Conservation (phyloP, 2,329 filamentous ascomycete species). For the Diaporthe destruens region DNA sequence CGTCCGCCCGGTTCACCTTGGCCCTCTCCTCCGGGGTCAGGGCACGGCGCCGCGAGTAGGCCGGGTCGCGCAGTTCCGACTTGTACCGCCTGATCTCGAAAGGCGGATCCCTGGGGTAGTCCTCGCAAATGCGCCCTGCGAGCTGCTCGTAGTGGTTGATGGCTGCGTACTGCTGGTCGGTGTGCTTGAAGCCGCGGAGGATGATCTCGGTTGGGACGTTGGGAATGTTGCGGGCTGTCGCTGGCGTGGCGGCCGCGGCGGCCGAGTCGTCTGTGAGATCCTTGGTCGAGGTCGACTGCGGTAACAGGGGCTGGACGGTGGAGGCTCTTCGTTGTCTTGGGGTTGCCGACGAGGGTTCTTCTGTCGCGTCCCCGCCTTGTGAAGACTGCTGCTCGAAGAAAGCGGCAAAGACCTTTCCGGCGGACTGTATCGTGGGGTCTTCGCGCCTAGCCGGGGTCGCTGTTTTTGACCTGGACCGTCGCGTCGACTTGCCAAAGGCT, state of each 20-base stretch:
- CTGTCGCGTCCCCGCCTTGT: slow-evolving; percentile 48
- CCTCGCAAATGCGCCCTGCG: slow-evolving; percentile 89
- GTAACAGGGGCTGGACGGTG: slow-evolving; percentile 41
- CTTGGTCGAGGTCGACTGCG: slow-evolving; percentile 9
- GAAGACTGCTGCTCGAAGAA: slow-evolving; percentile 65
- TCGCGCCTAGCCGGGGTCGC: slow-evolving; percentile 70
- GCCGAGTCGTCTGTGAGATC: slow-evolving; percentile 42
- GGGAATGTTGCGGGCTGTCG: slow-evolving; percentile 48
- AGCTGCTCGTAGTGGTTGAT: slow-evolving; percentile 90
- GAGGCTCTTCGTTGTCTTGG: slow-evolving; percentile 35
- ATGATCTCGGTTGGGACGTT: slow-evolving; percentile 78
- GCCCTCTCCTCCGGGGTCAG: slow-evolving; percentile 79
- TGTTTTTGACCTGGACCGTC: slow-evolving; percentile 72
- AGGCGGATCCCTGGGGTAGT: slow-evolving; percentile 90
- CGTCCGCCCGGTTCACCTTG: slow-evolving; percentile 84
- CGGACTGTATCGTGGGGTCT: slow-evolving; percentile 72
- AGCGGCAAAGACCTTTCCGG: slow-evolving; percentile 71
- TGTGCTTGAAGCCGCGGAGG: slow-evolving; percentile 81
- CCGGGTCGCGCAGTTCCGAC: slow-evolving; percentile 78
- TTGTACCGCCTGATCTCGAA: slow-evolving; percentile 78
- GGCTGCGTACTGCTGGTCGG: slow-evolving; percentile 82
- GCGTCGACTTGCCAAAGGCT: slow-evolving; percentile 76
- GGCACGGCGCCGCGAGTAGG: slow-evolving; percentile 73
- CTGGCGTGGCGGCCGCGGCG: slow-evolving; percentile 41
- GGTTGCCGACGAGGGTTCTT: slow-evolving; percentile 40